Evolutionary conservation across 2,329 filamentous ascomycete genomes (phyloP).

Genomic region (Aschersonia sp.): DNA sequence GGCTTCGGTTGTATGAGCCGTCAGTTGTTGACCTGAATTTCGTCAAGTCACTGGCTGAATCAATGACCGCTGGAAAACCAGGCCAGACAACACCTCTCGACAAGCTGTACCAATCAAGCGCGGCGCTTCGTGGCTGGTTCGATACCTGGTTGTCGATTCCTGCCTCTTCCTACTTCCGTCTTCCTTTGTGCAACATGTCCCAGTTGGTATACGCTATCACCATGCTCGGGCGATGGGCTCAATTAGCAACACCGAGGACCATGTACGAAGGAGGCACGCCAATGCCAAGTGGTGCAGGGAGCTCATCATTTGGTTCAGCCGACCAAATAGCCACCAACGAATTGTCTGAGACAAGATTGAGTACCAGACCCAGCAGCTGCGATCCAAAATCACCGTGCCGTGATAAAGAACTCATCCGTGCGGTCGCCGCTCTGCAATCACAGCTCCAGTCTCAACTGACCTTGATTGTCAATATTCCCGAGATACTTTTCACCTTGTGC

Average conservation of each 20-base stretch:
- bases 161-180: slow-evolving; percentile 23
- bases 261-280: slow-evolving; percentile 10
- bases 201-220: slow-evolving; percentile 35
- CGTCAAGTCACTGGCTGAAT: slow-evolving; percentile 27
- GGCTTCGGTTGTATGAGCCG: slow-evolving; percentile 32
- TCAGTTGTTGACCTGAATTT: slow-evolving; percentile 25
- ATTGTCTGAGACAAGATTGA: background rate
- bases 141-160: slow-evolving; percentile 32
- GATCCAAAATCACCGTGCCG: slow-evolving; percentile 7
- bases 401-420: slow-evolving; percentile 22
- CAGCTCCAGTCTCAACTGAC: slow-evolving; percentile 28
- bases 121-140: slow-evolving; percentile 33
- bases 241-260: slow-evolving; percentile 24
- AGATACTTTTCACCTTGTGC: slow-evolving; percentile 25
- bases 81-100: slow-evolving; percentile 29
- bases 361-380: background rate
- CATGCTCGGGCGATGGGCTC: slow-evolving; percentile 36
- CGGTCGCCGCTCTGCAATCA: slow-evolving; percentile 23
- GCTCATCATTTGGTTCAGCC: slow-evolving; percentile 10
- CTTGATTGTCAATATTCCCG: slow-evolving; percentile 28
- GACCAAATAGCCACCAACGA: slow-evolving; percentile 8
- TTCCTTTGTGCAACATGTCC: slow-evolving; percentile 28
- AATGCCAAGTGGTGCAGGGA: slow-evolving; percentile 12
- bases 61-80: slow-evolving; percentile 21
- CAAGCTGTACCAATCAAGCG: slow-evolving; percentile 32